Evolutionary conservation across 495 filamentous ascomycete species (phyloP), one percentile per base, ranked within the genome.

Genomic region (Trichoderma erinaceum): DNA sequence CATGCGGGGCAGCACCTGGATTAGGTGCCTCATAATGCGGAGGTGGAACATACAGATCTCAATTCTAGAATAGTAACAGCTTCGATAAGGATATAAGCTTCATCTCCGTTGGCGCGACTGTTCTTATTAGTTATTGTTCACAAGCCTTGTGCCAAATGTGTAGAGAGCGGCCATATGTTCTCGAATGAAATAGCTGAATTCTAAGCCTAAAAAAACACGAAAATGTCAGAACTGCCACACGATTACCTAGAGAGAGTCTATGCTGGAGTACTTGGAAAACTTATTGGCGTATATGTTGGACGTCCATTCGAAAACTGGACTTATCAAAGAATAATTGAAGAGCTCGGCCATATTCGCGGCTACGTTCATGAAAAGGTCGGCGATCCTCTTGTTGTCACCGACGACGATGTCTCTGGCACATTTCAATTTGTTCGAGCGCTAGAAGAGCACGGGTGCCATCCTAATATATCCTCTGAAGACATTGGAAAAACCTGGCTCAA

Each of bases 241-340:
- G 69, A 75, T 32, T 77, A 77, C 68, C 70, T 76, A 3, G 70
- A 76, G 52, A 68, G 70, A 13, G 73, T 76, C 4, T 77, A 77
- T 65, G 75, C 75, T 7, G 75, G 75, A 18, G 75, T 77, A 18
- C 74, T 77, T 15, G 75, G 75, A 4, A 77, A 77, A 64, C 63
- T 77, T 13, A 75, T 77, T 43, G 75, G 75, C 7, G 75, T 77
- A 12, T 76, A 76, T 48, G 46, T 77, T 21, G 75, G 75, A 23
- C 72, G 75, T 0, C 75, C 75, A 0, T 73, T 77, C 64, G 75
- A 77, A 35, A 73, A 73, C 15, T 77, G 75, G 75, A 72, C 74
- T n/a, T 72, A 77, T 63, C 61, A 76, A 29, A 68, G 69, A 11
- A 77, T 77, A 43, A 3, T 77, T 13, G 8, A 65, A 1, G 66